Evolutionary conservation across 2,329 filamentous ascomycete species (phyloP), one percentile per base, ranked within the genome.

Genomic region (Nannizziopsis arthrosporioides): DNA sequence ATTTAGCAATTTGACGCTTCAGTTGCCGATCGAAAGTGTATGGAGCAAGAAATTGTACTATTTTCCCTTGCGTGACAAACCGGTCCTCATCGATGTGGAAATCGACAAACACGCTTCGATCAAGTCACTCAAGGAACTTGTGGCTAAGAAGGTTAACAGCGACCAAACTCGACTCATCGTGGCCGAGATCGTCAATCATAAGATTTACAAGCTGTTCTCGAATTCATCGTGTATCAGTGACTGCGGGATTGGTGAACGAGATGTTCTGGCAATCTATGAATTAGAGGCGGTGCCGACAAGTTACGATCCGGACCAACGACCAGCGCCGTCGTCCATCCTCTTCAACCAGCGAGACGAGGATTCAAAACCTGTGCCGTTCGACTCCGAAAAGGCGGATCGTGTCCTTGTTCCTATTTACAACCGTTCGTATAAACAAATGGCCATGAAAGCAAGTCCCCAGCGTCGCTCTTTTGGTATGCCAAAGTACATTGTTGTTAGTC

Each of bases 1-100:
- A 0, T 98, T 94, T 73, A 95, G 88, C 65, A 92, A 93, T 55
- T 70, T 98, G 51, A 95, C 92, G 0, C 71, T 98, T 18, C 92
- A 93, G 49, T 71, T 98, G 31, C 92, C 92, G 0, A 79, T 94
- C 47, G 84, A 92, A 63, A 88, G 83, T 54, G 76, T 86, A 39
- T 94, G 87, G 84, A 74, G 72, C 50, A 82, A 83, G 54, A 73
- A 75, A 1, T 71, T 96, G 56, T 82, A 78, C 48, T 95, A 84
- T 62, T 82, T 85, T 51, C 88, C 89, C 1, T 69, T 92, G 1
- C 79, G 82, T 50, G 80, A 84, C 47, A 68, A 70, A 1, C 85
- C 87, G 0, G 73, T 90, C 44, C 70, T 76, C 37, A 75, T 96
- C 32, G 76, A 81, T 40, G 77, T 94, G 9, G 92, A 96, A 55